Evolutionary conservation across 108 stramenopile genomes (phyloP), one percentile per base, ranked within the genome.

Genomic region (Pinguiococcus pyrenoidosus): DNA sequence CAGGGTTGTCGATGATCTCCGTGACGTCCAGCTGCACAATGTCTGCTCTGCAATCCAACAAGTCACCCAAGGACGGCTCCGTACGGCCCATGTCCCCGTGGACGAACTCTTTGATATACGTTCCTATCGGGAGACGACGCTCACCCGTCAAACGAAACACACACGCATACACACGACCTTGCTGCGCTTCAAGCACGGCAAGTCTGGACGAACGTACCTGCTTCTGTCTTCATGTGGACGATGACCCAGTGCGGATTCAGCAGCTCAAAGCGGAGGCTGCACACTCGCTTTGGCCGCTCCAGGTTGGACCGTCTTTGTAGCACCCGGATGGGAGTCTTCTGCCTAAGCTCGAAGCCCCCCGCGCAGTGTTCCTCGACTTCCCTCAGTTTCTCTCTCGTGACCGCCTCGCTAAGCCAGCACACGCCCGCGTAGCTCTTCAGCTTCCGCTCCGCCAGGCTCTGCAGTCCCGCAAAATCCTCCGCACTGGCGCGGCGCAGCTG

Each of bases 101-200:
- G 27, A 77, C 73, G 35, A 77, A 77, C 46, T 77, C 76, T 41
- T 77, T 74, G 49, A 76, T 66, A 34, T 76, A 76, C 22, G 72
- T 74, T 4, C 75, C 65, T 17, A n/a, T n/a, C n/a, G n/a, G n/a
- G n/a, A n/a, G n/a, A n/a, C n/a, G n/a, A n/a, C n/a, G n/a, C n/a
- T n/a, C n/a, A n/a, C n/a, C n/a, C n/a, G n/a, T n/a, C n/a, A n/a
- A n/a, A n/a, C n/a, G n/a, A n/a, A n/a, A n/a, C n/a, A n/a, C n/a
- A n/a, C n/a, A n/a, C n/a, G n/a, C n/a, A n/a, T n/a, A n/a, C n/a
- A n/a, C n/a, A n/a, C n/a, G n/a, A n/a, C n/a, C n/a, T n/a, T n/a
- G n/a, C n/a, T n/a, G n/a, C n/a, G n/a, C n/a, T n/a, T n/a, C n/a
- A n/a, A n/a, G n/a, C n/a, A n/a, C n/a, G n/a, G n/a, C n/a, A n/a